Evolutionary conservation across 192 early-diverging fungal genomes (phyloP).

Genomic region (Jimgerdemannia lactiflua): DNA sequence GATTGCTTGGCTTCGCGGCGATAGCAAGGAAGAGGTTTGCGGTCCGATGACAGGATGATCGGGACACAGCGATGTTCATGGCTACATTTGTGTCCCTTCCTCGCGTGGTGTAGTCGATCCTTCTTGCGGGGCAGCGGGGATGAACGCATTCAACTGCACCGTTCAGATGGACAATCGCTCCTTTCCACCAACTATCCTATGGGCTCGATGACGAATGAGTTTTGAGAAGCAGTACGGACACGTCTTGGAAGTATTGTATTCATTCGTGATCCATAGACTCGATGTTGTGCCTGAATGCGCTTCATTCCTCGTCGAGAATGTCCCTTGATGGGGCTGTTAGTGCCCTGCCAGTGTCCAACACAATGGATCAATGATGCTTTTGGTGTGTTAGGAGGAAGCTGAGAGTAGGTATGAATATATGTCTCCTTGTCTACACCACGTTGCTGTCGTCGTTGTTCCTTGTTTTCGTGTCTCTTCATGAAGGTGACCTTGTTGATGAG

Average conservation of each 20-base stretch:
- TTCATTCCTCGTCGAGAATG: no score
- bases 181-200: neutral
- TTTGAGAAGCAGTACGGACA: slow-evolving; percentile 1
- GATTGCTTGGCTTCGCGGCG: no score
- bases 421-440: no score
- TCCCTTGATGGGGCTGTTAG: no score
- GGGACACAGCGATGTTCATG: slow-evolving; percentile 1
- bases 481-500: slow-evolving; percentile 5
- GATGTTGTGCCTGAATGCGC: no score
- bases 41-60: neutral
- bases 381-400: no score
- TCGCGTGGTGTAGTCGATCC: neutral
- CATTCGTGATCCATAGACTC: no score
- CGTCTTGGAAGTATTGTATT: neutral
- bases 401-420: no score
- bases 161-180: no score
- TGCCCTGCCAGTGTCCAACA: no score
- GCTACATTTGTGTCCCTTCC: neutral
- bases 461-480: neutral
- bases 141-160: slow-evolving; percentile 3
- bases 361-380: no score
- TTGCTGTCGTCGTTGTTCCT: no score
- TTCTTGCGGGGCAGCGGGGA: slow-evolving; percentile 2
- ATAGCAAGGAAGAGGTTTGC: neutral
- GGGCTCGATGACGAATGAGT: neutral